Conservation (phyloP, 805 yeast genomes). For the Cyberlindnera nakhonratchasimensis region DNA sequence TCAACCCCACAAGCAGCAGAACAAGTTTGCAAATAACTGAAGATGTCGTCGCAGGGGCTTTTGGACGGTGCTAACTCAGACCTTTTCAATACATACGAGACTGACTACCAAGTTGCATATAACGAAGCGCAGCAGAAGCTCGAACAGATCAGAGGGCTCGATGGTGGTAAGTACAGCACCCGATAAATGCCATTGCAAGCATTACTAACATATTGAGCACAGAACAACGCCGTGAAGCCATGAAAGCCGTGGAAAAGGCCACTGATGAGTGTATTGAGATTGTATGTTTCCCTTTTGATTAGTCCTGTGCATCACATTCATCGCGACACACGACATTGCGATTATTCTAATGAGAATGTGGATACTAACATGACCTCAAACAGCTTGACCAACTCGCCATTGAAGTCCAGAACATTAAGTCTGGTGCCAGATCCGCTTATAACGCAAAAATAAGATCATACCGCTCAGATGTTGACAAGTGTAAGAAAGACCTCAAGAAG, state of each 20-base stretch:
- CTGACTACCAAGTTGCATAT: constrained; percentile 53
- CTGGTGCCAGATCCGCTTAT: constrained; percentile 60
- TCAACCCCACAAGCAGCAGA: background rate
- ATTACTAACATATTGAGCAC: constrained; percentile 5
- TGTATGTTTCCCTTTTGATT: constrained; percentile 26
- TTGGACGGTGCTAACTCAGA: constrained; percentile 26
- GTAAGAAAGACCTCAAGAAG: constrained; percentile 53
- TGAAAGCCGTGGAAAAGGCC: constrained; percentile 59
- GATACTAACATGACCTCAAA: background rate
- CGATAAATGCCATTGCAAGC: constrained; percentile 7
- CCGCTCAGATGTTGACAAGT: constrained; percentile 54
- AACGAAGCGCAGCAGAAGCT: constrained; percentile 69
- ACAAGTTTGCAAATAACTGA: background rate
- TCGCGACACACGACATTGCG: background rate
- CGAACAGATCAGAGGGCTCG: constrained; percentile 46
- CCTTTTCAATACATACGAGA: constrained; percentile 33
- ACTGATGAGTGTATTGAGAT: constrained; percentile 81
- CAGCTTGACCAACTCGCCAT: constrained; percentile 79
- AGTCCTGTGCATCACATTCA: background rate
- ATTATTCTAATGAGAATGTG: background rate
- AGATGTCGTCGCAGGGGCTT: constrained; percentile 26
- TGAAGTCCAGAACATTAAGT: constrained; percentile 83
- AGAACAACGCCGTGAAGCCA: constrained; percentile 51
- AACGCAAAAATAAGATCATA: constrained; percentile 77
- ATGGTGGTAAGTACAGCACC: constrained; percentile 36